A percentile compares a stretch with the other conserved stretches of the same genome.
These are phyloP conservation scores for Stenocarpella maydis DNA, from an alignment of 2,329 filamentous ascomycete species.

Conservation along the genomic window DNA sequence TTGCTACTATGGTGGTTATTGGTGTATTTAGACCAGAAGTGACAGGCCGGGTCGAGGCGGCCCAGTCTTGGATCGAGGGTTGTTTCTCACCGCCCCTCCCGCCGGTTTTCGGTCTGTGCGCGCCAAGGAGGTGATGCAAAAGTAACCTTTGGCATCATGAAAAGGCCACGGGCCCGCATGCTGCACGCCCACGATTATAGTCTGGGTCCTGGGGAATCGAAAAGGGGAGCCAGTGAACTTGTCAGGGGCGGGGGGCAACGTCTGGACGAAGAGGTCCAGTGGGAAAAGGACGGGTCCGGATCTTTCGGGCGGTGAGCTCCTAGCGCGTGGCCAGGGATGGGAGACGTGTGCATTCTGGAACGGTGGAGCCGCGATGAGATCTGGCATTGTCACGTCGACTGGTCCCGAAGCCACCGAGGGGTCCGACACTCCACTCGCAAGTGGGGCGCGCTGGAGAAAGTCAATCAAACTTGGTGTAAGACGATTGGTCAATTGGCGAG, in stretches of 20 bases:
- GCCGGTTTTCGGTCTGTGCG: neutral
- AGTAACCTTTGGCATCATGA: conserved; percentile 17
- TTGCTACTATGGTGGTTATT: neutral
- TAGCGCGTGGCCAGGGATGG: conserved; percentile 27
- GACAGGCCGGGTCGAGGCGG: neutral
- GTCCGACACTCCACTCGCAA: conserved; percentile 14
- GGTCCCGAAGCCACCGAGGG: neutral
- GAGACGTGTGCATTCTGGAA: conserved; percentile 3
- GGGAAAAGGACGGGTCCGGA: conserved; percentile 9
- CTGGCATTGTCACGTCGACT: conserved; percentile 10
- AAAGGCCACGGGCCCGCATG: conserved; percentile 12
- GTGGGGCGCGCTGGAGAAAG: neutral
- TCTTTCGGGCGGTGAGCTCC: conserved; percentile 26
- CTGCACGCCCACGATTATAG: conserved; percentile 13
- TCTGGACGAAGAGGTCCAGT: conserved; percentile 19
- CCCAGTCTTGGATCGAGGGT: neutral
- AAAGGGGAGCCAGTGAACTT: conserved; percentile 19
- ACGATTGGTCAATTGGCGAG: conserved; percentile 25
- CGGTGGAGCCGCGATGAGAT: conserved; percentile 19
- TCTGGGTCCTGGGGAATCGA: conserved; percentile 16
- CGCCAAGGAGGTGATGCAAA: conserved; percentile 22
- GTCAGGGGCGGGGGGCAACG: neutral
- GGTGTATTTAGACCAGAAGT: neutral
- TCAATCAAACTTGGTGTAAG: conserved; percentile 28
- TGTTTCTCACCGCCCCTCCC: conserved; percentile 23